phyloP scores from a whole-genome alignment of 2,329 filamentous ascomycete genomes.

The Fusarium sororula region DNA sequence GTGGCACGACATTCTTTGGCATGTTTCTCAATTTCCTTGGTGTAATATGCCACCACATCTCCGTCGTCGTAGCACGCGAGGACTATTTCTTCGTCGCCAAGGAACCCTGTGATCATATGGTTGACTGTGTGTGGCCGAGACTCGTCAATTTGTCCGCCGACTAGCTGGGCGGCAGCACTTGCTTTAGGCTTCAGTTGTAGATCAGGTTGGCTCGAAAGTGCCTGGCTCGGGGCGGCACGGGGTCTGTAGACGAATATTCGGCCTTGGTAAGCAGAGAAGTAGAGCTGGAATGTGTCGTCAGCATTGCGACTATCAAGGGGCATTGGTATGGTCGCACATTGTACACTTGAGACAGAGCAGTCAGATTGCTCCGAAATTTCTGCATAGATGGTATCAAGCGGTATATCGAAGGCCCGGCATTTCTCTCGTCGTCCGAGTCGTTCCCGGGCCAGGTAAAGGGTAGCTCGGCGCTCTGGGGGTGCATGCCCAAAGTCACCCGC shows the following conservation, averaged over 20 bases:
- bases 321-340: slow-evolving; percentile 53
- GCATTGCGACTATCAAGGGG: neutral
- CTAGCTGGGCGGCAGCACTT: slow-evolving; percentile 50
- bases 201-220: slow-evolving; percentile 58
- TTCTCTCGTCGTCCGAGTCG: slow-evolving; percentile 37
- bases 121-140: slow-evolving; percentile 71
- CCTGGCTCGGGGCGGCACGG: slow-evolving; percentile 56
- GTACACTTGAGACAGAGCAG: slow-evolving; percentile 64
- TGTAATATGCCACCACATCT: slow-evolving; percentile 77
- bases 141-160: slow-evolving; percentile 64
- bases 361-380: slow-evolving; percentile 63
- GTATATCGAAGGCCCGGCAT: slow-evolving; percentile 40
- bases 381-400: slow-evolving; percentile 48
- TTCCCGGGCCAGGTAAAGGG: slow-evolving; percentile 45
- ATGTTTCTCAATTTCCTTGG: slow-evolving; percentile 58
- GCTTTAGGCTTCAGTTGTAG: slow-evolving; percentile 58
- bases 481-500: slow-evolving; percentile 38
- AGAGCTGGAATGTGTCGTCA: slow-evolving; percentile 55
- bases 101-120: slow-evolving; percentile 71
- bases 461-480: slow-evolving; percentile 35
- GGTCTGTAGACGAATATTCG: slow-evolving; percentile 67
- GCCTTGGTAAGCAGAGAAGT: slow-evolving; percentile 67
- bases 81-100: slow-evolving; percentile 76
- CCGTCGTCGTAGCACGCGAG: slow-evolving; percentile 77
- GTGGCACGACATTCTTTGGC: slow-evolving; percentile 46